These are phyloP conservation scores for Marvania coccoides DNA, from an alignment of 139 green algal species.

Conservation along the genomic window DNA sequence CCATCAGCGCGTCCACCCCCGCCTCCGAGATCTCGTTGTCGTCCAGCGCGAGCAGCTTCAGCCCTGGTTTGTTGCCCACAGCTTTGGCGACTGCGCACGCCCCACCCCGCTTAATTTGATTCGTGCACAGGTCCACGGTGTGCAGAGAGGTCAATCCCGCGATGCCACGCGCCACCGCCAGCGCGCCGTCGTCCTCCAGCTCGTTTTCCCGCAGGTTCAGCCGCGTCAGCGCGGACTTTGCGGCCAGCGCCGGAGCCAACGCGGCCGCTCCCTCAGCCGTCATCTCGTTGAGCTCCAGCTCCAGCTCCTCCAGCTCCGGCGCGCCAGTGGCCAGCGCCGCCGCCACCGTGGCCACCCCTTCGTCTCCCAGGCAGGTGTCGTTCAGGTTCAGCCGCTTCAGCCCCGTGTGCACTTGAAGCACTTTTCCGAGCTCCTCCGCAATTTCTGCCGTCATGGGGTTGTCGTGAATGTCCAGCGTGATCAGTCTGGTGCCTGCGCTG, in stretches of 20 bases:
- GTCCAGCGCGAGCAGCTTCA: constrained; percentile 64
- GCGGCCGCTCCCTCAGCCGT: constrained; percentile 35
- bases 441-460: constrained; percentile 75
- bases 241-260: constrained; percentile 43
- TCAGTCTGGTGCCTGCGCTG: constrained; percentile 1
- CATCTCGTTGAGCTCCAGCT: constrained; percentile 80
- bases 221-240: constrained; percentile 37
- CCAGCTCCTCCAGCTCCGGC: constrained; percentile 51
- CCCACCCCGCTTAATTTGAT: constrained; percentile 57
- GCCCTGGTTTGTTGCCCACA: neutral
- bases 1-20: constrained; percentile 41
- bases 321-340: constrained; percentile 26
- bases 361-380: constrained; percentile 66
- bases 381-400: constrained; percentile 66
- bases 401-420: constrained; percentile 27
- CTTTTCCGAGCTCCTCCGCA: constrained; percentile 17
- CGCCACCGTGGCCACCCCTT: constrained; percentile 53
- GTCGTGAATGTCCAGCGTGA: constrained; percentile 72
- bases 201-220: constrained; percentile 86
- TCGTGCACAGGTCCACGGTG: constrained; percentile 50
- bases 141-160: constrained; percentile 5
- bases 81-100: constrained; percentile 51
- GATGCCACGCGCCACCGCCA: constrained; percentile 33
- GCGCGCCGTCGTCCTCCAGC: constrained; percentile 66
- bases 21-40: constrained; percentile 71